phyloP scores from a whole-genome alignment of 1,139 yeast species.

The Yamadazyma trypodendri region DNA sequence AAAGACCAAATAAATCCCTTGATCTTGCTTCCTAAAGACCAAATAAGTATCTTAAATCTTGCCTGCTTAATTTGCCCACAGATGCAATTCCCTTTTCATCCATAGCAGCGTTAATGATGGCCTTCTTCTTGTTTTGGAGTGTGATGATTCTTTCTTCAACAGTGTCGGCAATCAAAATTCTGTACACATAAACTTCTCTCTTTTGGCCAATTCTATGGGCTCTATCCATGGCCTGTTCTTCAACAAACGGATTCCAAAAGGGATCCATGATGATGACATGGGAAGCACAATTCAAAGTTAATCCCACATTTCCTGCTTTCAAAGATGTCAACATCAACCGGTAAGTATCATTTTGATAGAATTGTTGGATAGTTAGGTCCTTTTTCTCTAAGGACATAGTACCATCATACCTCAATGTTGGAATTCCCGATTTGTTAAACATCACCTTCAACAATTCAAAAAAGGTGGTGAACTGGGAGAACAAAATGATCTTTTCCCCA shows the following conservation, averaged over 20 bases:
- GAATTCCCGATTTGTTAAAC: conserved; percentile 46
- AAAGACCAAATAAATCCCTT: too few relatives aligned
- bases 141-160: conserved; percentile 85
- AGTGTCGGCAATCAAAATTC: conserved; percentile 62
- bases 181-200: conserved; percentile 69
- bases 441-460: conserved; percentile 68
- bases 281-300: conserved; percentile 89
- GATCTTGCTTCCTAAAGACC: conserved; percentile 47
- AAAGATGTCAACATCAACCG: conserved; percentile 70
- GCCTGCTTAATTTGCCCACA: conserved; percentile 63
- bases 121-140: conserved; percentile 72
- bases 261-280: conserved; percentile 91
- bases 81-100: conserved; percentile 67
- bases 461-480: conserved; percentile 81
- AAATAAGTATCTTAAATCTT: conserved; percentile 76
- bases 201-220: conserved; percentile 92
- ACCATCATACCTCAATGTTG: conserved; percentile 74
- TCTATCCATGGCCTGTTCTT: conserved; percentile 94
- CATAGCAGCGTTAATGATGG: conserved; percentile 75
- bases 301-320: conserved; percentile 91
- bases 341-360: conserved; percentile 50
- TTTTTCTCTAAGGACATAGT: conserved; percentile 68
- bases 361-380: conserved; percentile 58
- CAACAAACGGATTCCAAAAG: conserved; percentile 96
- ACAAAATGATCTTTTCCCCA: conserved; percentile 68